Evolutionary conservation across 2,329 filamentous ascomycete species (phyloP), one percentile per base, ranked within the genome.

Genomic region (Cladosporium oxysporum): DNA sequence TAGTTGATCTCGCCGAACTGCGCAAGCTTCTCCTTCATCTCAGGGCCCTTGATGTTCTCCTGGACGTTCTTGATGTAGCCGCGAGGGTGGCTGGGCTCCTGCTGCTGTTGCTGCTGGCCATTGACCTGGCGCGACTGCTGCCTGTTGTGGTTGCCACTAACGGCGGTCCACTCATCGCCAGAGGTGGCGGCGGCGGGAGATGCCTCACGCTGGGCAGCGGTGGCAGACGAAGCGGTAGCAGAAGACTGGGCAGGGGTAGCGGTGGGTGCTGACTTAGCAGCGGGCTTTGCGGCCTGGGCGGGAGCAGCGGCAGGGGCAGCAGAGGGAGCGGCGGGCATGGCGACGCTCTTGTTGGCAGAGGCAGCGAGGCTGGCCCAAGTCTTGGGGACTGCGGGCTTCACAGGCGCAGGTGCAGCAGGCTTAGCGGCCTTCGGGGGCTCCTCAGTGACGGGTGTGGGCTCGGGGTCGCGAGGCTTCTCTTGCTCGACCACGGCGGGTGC

Each of bases 51-150:
- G 62, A 99, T 89, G 81, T 93, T 93, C 37, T 96, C 93, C 59
- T 89, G 94, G 59, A 98, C 94, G 73, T 94, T 96, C 84, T 97
- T 97, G 79, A 99, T 92, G 79, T 97, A 98, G 23, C 91, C 95
- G 71, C 93, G 87, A 70, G 92, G 86, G 65, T 87, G 87, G 68
- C 93, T 90, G 90, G 74, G 93, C 91, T 57, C 81, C 76, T 29
- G 83, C 83, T 72, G 87, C 76, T 29, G 83, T 78, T 59, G 57
- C 83, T 64, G 88, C 78, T 91, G 90, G 61, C 86, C 87, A 61
- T 68, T 70, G 49, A 68, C 67, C 63, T 74, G 72, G 69, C 92
- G 88, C 74, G 89, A 90, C 77, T 95, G 91, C 76, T 92, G 89
- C 84, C 95, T 95, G 73, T 90, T 90, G 79, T 96, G 91, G 65